phyloP scores from a whole-genome alignment of 2,329 filamentous ascomycete genomes.

The Talaromyces sp. region DNA sequence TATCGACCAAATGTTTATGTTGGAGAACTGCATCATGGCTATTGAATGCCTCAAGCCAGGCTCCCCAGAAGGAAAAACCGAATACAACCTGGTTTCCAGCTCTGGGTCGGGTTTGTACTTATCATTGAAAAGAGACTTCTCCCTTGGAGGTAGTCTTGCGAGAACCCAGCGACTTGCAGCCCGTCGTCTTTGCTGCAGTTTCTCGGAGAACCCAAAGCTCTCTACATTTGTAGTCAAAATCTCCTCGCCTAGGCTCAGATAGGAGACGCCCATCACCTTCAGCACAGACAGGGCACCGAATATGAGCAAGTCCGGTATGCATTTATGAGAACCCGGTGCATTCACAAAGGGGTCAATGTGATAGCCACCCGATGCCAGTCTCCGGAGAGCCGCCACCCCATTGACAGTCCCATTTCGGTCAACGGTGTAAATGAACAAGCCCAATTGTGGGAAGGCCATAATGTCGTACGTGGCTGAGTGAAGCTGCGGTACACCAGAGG shows the following conservation, averaged over 20 bases:
- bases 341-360: slow-evolving; percentile 41
- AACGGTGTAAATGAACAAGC: slow-evolving; percentile 39
- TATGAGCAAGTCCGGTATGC: slow-evolving; percentile 37
- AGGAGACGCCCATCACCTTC: slow-evolving; percentile 27
- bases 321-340: slow-evolving; percentile 29
- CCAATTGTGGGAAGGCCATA: slow-evolving; percentile 34
- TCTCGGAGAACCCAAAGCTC: slow-evolving; percentile 31
- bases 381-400: slow-evolving; percentile 38
- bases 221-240: too few relatives aligned
- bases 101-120: slow-evolving; percentile 34
- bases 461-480: slow-evolving; percentile 41
- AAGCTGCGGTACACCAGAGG: slow-evolving; percentile 28
- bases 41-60: slow-evolving; percentile 29
- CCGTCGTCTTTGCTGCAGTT: slow-evolving; percentile 28
- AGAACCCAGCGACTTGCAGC: slow-evolving; percentile 24
- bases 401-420: slow-evolving; percentile 26
- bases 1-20: slow-evolving; percentile 29
- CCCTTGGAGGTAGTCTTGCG: slow-evolving; percentile 27
- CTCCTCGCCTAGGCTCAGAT: slow-evolving; percentile 31
- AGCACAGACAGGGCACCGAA: slow-evolving; percentile 37
- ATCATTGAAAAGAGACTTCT: slow-evolving; percentile 39
- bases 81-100: slow-evolving; percentile 29
- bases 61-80: slow-evolving; percentile 33
- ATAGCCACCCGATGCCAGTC: slow-evolving; percentile 33
- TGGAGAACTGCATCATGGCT: slow-evolving; percentile 36